Evolutionary conservation across 305 asterid species (phyloP), one percentile per base, ranked within the genome.

Genomic region (Fraxinus platypoda): DNA sequence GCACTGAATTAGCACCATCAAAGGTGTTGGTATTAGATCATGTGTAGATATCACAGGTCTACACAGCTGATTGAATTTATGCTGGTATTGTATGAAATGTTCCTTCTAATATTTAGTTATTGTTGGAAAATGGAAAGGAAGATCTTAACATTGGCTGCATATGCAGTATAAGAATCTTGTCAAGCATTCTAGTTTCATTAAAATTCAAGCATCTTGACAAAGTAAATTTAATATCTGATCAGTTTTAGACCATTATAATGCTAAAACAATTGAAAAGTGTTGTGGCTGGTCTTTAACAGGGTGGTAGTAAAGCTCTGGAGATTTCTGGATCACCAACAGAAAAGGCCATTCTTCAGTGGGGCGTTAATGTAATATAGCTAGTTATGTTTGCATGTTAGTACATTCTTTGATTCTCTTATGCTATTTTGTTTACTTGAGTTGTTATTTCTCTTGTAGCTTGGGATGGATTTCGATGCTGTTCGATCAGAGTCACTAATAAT

Each of bases 321-420:
- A 80, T 94, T 78, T 92, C 99, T 79, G 99, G 99, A 38, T 94
- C 98, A 77, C 99, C 99, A 41, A 95, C 99, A n/a, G 99, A 95
- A 81, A 95, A 94, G 90, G 97, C 99, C 82, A 90, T 94, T 85
- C 95, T 95, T 84, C 97, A 91, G 78, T 95, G 98, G 98, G 99
- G 91, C 76, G 34, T 95, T 76, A 90, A 91, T 83, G 98, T 95
- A 90, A 86, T 73, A 76, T 31, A 25, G 6, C 21, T 64, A 34
- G 25, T 83, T 62, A 70, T 21, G 66, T 83, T 72, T 80, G 26
- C 38, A 8, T 34, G 74, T 25, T 30, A 28, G 75, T 70, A 28
- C 49, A 13, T 43, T 31, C 71, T 80, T 70, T 79, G 35, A 8
- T 30, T 80, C 31, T 78, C 64, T 78, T 78, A 54, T 25, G 54